These are phyloP conservation scores for Alternaria gaisen DNA, from an alignment of 2,329 filamentous ascomycete species.

Conservation along the genomic window DNA sequence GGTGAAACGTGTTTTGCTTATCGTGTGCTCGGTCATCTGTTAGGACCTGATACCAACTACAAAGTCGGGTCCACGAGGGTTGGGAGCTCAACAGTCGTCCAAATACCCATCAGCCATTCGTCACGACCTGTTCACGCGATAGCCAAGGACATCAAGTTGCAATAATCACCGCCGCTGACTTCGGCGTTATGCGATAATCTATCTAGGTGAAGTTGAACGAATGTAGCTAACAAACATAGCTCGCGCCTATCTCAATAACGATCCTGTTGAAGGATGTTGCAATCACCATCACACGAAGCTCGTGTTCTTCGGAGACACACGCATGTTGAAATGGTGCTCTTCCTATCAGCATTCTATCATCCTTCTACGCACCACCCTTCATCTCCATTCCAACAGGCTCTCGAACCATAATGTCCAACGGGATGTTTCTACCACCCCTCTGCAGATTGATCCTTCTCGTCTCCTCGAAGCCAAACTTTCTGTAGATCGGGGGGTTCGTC, in stretches of 20 bases:
- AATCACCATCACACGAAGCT: neutral
- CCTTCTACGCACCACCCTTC: constrained; percentile 24
- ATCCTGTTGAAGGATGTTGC: constrained; percentile 37
- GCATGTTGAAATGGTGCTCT: constrained; percentile 39
- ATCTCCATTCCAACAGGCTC: constrained; percentile 62
- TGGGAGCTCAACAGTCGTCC: neutral
- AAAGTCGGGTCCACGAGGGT: neutral
- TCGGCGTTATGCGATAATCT: neutral
- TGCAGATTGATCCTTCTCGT: constrained; percentile 70
- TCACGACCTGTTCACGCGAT: neutral
- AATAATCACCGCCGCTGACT: neutral
- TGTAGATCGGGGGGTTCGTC: constrained; percentile 75
- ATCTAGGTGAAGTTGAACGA: neutral
- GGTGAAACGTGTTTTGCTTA: constrained; percentile 6
- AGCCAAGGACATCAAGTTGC: neutral
- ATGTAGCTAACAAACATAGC: constrained; percentile 6
- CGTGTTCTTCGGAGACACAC: constrained; percentile 9
- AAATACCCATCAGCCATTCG: too few species aligned
- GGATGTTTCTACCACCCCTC: constrained; percentile 66
- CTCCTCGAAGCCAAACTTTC: constrained; percentile 76
- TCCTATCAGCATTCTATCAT: neutral
- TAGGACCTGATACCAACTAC: neutral
- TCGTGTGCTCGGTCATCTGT: neutral
- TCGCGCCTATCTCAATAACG: neutral
- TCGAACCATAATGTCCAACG: constrained; percentile 82